These are phyloP conservation scores for Limnomonas spitsbergensis DNA, from an alignment of 139 green algal genomes.

Conservation along the genomic window DNA sequence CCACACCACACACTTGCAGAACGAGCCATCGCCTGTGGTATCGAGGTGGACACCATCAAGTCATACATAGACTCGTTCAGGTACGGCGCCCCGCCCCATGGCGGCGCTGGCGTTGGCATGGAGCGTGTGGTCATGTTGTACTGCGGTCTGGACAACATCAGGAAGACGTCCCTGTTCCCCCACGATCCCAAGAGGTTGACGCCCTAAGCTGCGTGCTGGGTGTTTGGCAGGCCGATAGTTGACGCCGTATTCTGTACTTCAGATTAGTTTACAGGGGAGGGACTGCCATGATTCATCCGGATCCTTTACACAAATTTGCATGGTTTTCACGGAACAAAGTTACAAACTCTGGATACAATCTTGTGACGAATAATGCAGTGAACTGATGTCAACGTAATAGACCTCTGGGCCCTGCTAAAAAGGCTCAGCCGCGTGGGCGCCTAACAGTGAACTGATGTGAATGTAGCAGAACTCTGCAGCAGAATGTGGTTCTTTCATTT, in stretches of 20 bases:
- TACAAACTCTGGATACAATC: too few species aligned
- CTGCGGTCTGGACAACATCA: constrained; percentile 94
- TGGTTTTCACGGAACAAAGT: too few species aligned
- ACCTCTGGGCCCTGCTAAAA: too few species aligned
- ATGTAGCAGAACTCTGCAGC: too few species aligned
- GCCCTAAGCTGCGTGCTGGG: constrained; percentile 60
- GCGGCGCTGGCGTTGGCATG: constrained; percentile 89
- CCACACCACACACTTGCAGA: neutral
- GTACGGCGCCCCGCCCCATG: constrained; percentile 88
- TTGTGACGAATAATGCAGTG: too few species aligned
- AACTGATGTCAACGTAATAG: too few species aligned
- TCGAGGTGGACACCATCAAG: constrained; percentile 73
- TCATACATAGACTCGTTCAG: constrained; percentile 96
- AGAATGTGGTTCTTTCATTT: too few species aligned
- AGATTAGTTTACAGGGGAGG: neutral
- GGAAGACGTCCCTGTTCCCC: constrained; percentile 96
- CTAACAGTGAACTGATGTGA: too few species aligned
- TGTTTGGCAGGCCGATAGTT: too few species aligned
- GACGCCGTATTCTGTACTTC: neutral
- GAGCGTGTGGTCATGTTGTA: constrained; percentile 99
- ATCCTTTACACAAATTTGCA: too few species aligned
- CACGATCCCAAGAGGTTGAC: constrained; percentile 91
- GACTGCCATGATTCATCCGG: neutral
- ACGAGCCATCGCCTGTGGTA: constrained; percentile 64
- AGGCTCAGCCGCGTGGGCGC: too few species aligned